Base-by-base conservation (phyloP, 331 rosid genomes). In the Pyrus hybrid region DNA sequence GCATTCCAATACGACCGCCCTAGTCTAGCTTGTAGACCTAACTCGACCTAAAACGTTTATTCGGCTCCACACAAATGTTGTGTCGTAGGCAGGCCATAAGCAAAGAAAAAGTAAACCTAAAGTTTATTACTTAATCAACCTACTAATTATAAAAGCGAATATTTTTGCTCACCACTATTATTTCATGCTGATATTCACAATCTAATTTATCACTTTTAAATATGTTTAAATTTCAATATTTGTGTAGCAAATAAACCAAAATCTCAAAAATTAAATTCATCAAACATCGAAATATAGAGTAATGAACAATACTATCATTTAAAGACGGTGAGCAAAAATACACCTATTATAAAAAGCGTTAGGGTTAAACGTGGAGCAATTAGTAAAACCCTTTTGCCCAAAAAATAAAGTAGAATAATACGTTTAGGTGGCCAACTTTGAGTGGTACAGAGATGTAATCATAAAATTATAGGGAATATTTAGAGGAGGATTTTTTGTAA, bases 391-490 rank as follows among this genome's bases (percentile, higher is more conserved):
- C 54, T 70, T 76, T 74, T 58, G 67, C 76, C 68, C 62, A 73
- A 74, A 81, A 80, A 8, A 47, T 33, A 13, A 41, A 77, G 86
- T 81, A 86, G 63, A 83, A 81, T 80, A 70, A 79, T 84, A 81
- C 83, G 85, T 41, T 83, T 81, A 49, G 87, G 90, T 85, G 81
- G 82, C 53, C 80, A 53, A 73, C 77, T 73, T 21, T 76, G 76
- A 18, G 80, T 37, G 14, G 86, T 76, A 84, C 80, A 86, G 26
- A 77, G 26, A 82, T 22, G 83, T 81, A 74, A 90, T 88, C 64
- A 83, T 86, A 74, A 64, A 74, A 60, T 13, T n/a, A 71, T 72
- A 74, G 82, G 91, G 80, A 84, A 47, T 53, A 54, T 71, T n/a
- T 77, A 64, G 76, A 66, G 67, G 78, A 65, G 41, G 79, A 74